Evolutionary conservation across 2,329 filamentous ascomycete genomes (phyloP), one percentile per base, ranked within the genome.

Genomic region (Tolypocladium ophioglossoides): DNA sequence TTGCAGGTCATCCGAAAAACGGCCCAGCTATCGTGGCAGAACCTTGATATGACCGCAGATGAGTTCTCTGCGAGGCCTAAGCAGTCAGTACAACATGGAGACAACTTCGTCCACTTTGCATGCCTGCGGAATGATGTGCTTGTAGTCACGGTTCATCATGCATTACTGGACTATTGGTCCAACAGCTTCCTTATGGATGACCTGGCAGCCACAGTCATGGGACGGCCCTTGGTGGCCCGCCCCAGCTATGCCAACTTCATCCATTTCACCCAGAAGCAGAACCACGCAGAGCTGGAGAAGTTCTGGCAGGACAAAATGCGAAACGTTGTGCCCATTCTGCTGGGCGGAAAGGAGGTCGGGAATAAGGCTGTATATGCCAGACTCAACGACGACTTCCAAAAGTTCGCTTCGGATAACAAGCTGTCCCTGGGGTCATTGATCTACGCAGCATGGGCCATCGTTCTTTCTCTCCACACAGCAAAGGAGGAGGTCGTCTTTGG

Each of bases 111-210:
- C 20, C 41, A 22, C 41, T 20, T 46, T 14, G n/a, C 41, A 22
- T 11, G 22, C 14, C n/a, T 46, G 5, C 5, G 27, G 14, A 46
- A 27, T 10, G 27, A 24, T 14, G 38, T 57, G 16, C 55, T 69
- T 1, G 62, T 65, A 0, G 57, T 68, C 12, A 62, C 63, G 1
- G 66, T 66, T 58, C 67, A 69, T 49, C 67, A 69, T 51, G 62
- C 64, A 6, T 59, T 68, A 2, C 67, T 68, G 27, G 67, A 69
- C 52, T 68, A 61, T 50, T 68, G 65, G 64, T 68, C 66, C 22
- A 60, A 64, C 20, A 47, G 56, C 3, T 67, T 68, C 41, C 41
- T 68, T n/a, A n/a, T n/a, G n/a, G n/a, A n/a, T n/a, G n/a, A n/a
- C n/a, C n/a, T n/a, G n/a, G n/a, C n/a, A n/a, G n/a, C n/a, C n/a